Evolutionary conservation across 148 eudicot genomes (phyloP).

Genomic region (Chenopodium berlandieri): DNA sequence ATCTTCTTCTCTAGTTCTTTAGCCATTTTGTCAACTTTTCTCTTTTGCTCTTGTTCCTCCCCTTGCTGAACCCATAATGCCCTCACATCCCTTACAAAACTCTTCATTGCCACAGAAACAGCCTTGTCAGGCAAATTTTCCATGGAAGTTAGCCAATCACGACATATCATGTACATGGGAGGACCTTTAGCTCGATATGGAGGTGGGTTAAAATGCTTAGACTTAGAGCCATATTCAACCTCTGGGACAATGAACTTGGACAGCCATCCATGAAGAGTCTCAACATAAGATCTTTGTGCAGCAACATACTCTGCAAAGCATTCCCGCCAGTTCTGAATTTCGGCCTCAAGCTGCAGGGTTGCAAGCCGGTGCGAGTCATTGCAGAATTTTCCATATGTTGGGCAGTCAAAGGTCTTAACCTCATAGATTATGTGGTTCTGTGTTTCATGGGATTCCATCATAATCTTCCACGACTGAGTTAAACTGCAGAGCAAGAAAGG

Average conservation of each 20-base stretch:
- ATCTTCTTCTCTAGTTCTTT: conserved; percentile 76
- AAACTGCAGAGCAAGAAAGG: conserved; percentile 45
- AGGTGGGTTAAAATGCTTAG: conserved; percentile 39
- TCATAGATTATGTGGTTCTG: conserved; percentile 80
- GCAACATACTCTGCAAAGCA: conserved; percentile 64
- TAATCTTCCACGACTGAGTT: conserved; percentile 68
- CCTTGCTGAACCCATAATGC: conserved; percentile 85
- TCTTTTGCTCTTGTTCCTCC: conserved; percentile 73
- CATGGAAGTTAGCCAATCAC: conserved; percentile 61
- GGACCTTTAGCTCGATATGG: conserved; percentile 59
- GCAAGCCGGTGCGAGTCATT: conserved; percentile 79
- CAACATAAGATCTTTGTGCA: conserved; percentile 69
- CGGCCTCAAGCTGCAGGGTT: conserved; percentile 80
- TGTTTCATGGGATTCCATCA: conserved; percentile 91
- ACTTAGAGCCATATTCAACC: conserved; percentile 56
- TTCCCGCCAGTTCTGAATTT: conserved; percentile 81
- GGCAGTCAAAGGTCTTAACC: conserved; percentile 75
- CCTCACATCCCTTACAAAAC: conserved; percentile 68
- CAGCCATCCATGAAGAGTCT: conserved; percentile 80
- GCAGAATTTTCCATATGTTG: conserved; percentile 78
- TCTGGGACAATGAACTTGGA: conserved; percentile 85
- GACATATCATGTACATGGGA: conserved; percentile 63
- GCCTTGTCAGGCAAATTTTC: conserved; percentile 73
- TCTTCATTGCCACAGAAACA: conserved; percentile 62
- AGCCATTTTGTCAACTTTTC: conserved; percentile 74